Evolutionary conservation across 139 green algal genomes (phyloP), one percentile per base, ranked within the genome.

Genomic region (Tetradesmus lagerheimii): DNA sequence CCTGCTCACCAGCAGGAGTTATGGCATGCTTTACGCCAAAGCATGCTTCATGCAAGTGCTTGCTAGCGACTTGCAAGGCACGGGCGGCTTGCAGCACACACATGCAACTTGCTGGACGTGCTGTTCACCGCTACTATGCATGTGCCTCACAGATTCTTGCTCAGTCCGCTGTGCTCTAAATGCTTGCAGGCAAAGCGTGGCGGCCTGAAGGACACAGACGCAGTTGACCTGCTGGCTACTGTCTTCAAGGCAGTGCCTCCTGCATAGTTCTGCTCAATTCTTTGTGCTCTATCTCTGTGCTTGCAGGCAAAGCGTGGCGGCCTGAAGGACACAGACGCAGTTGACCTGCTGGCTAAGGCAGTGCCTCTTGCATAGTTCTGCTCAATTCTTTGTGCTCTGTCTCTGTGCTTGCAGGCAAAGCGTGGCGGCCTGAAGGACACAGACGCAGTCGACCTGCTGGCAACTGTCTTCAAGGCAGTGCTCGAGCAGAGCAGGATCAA

Each of bases 401-500:
- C 5, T 18, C 29, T 78, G 15, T 83, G 43, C 77, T 50, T 83
- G 29, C 92, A 97, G 94, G 97, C 97, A 64, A 97, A 95, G 88
- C 94, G 96, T 14, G 98, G 98, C 27, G 96, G 96, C 6, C 94
- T 99, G 15, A 98, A 97, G 88, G 96, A 99, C 93, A 99, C 97
- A 0, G 94, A 95, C 45, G 95, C 97, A 12, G 95, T 99, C 62
- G 98, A 99, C 93, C 92, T 99, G 57, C 90, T 99, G 37, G 94
- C 95, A 25, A 93, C 95, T 14, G 96, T 99, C 20, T 94, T 99
- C 45, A 96, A 96, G 85, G 96, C 95, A 1, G 96, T 96, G 16
- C 92, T 99, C 8, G 86, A 96, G 14, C 93, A 94, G 81, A 97
- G 95, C 5, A 90, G 94, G 20, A 89, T 99, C 20, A 94, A 98